Percentiles rank a stretch among this genome's conserved stretches.
These are phyloP conservation scores for Daphne laureola DNA, from an alignment of 441 rosid species.

Conservation along the genomic window DNA sequence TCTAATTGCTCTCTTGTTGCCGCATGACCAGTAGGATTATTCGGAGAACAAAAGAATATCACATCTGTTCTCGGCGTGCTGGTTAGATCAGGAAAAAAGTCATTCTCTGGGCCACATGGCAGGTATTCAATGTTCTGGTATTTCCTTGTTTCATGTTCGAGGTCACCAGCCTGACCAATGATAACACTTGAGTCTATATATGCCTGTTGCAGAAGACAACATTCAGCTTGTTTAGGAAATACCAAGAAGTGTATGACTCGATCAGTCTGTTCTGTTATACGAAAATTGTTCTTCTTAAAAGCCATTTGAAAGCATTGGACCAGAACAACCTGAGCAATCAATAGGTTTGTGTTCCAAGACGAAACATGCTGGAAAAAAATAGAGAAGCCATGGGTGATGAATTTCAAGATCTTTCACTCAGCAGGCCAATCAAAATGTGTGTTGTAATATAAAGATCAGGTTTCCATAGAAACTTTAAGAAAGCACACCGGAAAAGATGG, in stretches of 20 bases:
- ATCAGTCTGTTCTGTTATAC: too few relatives aligned
- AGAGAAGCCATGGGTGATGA: too few relatives aligned
- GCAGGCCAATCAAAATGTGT: too few relatives aligned
- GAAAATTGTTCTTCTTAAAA: neutral
- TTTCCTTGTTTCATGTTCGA: constrained; percentile 36
- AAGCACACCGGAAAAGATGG: constrained; percentile 70
- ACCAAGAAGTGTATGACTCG: neutral
- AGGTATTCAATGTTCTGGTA: constrained; percentile 50
- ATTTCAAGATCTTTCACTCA: too few relatives aligned
- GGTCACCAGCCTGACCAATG: constrained; percentile 54
- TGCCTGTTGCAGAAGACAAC: constrained; percentile 35
- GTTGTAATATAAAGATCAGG: too few relatives aligned
- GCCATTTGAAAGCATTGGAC: neutral
- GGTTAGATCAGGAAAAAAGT: constrained; percentile 50
- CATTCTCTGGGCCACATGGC: constrained; percentile 41
- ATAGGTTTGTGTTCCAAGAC: neutral
- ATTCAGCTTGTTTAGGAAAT: neutral
- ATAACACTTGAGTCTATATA: constrained; percentile 64
- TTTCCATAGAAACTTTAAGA: too few relatives aligned
- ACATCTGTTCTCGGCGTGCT: constrained; percentile 44
- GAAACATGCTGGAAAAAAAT: too few relatives aligned
- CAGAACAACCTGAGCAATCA: neutral
- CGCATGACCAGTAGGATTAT: constrained; percentile 69
- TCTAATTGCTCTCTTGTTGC: constrained; percentile 44
- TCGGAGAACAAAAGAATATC: constrained; percentile 75